These are phyloP conservation scores for Intubia oerlemansii DNA, from an alignment of 2,329 filamentous ascomycete species.

Conservation along the genomic window DNA sequence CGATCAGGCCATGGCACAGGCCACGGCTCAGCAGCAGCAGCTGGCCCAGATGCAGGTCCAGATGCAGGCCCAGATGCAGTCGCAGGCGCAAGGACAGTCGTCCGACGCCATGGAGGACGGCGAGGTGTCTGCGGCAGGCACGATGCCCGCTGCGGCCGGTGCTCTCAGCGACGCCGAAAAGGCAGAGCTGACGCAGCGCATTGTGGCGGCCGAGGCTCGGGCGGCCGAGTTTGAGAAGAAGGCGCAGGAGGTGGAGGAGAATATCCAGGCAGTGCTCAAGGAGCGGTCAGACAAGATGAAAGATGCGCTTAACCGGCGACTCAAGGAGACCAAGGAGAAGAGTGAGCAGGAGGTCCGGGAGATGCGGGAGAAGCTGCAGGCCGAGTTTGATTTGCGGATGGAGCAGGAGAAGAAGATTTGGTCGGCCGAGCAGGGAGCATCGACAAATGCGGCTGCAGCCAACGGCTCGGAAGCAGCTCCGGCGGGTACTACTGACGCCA, in stretches of 20 bases:
- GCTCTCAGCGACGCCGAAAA: constrained; percentile 34
- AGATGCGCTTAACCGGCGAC: constrained; percentile 42
- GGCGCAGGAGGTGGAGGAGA: constrained; percentile 40
- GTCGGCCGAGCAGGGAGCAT: constrained; percentile 34
- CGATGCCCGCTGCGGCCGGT: constrained; percentile 6
- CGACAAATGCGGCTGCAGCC: too few species aligned
- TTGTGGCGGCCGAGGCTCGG: constrained; percentile 37
- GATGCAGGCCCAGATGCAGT: constrained; percentile 8
- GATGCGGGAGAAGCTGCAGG: constrained; percentile 28
- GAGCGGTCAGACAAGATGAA: constrained; percentile 49
- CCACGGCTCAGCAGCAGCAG: constrained; percentile 30
- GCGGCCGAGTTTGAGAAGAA: constrained; percentile 44
- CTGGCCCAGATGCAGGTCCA: constrained; percentile 24
- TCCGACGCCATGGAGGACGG: constrained; percentile 12
- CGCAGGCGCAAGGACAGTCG: neutral
- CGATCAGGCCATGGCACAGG: constrained; percentile 32
- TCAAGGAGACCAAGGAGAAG: constrained; percentile 40
- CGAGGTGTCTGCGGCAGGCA: constrained; percentile 5
- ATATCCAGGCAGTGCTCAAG: constrained; percentile 37
- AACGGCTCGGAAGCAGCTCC: constrained; percentile 1
- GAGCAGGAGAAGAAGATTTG: constrained; percentile 44
- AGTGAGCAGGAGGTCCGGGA: constrained; percentile 27
- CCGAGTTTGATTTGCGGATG: constrained; percentile 24
- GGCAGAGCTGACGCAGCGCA: constrained; percentile 37
- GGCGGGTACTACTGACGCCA: constrained; percentile 1